Base-by-base conservation (phyloP, 176 grass and related monocot species). In the Tuctoria greenei region DNA sequence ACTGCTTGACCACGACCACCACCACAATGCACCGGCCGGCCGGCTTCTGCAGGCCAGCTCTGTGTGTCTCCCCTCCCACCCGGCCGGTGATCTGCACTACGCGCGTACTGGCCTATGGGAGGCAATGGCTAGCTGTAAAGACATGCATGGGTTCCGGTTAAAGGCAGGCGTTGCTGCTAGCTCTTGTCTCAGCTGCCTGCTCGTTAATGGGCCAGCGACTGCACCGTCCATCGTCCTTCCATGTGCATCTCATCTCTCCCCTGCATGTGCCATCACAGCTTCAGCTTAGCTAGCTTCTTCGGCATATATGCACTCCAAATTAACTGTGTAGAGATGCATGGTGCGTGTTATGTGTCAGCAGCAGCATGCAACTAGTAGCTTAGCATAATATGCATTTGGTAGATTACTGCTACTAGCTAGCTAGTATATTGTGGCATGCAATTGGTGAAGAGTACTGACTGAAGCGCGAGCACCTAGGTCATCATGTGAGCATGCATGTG, bases 51-150 rank as follows among this genome's bases (percentile, higher is more conserved):
- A n/a, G 27, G 41, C 50, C 56, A 81, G 36, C 59, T 73, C 57
- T 42, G 8, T 27, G 36, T 76, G 43, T 57, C 20, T 45, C 46
- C 46, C 61, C 3, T 9, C 20, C 49, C 56, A n/a, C n/a, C n/a
- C n/a, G n/a, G n/a, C n/a, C n/a, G n/a, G n/a, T n/a, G 59, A 76
- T 76, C 51, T 26, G 62, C 61, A 50, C 46, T 62, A n/a, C n/a
- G n/a, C n/a, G n/a, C n/a, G n/a, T n/a, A 56, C 62, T 75, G 54
- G 43, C 61, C 28, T 31, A 50, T 34, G 10, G 25, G 14, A 11
- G 59, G 59, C 14, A 50, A 14, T 45, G 24, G 85, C 73, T 87
- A 87, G 86, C 86, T 88, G 86, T 79, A 88, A 88, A 88, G 86
- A 47, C 52, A 25, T 40, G 20, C 52, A 25, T 40, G 20, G 63